Base-by-base conservation (phyloP, 176 grass and related monocot species). In the Aegilops longissima region DNA sequence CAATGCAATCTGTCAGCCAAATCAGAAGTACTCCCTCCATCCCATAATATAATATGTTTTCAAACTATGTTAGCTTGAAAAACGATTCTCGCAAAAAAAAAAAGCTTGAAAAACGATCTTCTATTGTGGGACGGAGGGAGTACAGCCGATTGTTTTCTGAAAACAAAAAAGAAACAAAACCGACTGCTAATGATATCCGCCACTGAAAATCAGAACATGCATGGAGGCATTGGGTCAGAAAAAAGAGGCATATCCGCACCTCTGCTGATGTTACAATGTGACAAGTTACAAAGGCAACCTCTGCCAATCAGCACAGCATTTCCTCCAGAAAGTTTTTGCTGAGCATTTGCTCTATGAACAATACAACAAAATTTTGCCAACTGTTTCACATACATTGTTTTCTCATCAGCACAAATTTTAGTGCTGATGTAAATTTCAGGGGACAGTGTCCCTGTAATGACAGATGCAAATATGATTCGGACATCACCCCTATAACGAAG, bases 341-440 rank as follows among this genome's bases (percentile, higher is more conserved):
- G 36, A 74, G 35, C 85, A 84, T 84, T 47, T 75, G 59, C 34
- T 83, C 85, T 67, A 73, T 27, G 12, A 13, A 52, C 63, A 27
- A 84, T 91, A 61, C 69, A 84, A 75, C 76, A 58, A 76, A 67
- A 35, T 76, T 65, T 61, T 75, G 20, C 27, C 49, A 87, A 58
- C 29, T 83, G 23, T 51, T 87, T 47, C 25, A 76, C 74, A 84
- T 61, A 59, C 27, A 74, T 16, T 42, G 40, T 80, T 66, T 66
- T 84, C 61, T 76, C 85, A 59, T 85, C 35, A 20, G 17, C 59
- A 45, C 21, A 87, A 66, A 18, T 73, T 73, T 35, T 62, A 12
- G 38, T 77, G 66, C 66, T 79, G 80, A 73, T 13, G 74, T 66
- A 14, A 72, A 51, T 78, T 82, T 90, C 72, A 27, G 16, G 73